Conservation (phyloP, 345 rosid species). For the Orychophragmus violaceus region DNA sequence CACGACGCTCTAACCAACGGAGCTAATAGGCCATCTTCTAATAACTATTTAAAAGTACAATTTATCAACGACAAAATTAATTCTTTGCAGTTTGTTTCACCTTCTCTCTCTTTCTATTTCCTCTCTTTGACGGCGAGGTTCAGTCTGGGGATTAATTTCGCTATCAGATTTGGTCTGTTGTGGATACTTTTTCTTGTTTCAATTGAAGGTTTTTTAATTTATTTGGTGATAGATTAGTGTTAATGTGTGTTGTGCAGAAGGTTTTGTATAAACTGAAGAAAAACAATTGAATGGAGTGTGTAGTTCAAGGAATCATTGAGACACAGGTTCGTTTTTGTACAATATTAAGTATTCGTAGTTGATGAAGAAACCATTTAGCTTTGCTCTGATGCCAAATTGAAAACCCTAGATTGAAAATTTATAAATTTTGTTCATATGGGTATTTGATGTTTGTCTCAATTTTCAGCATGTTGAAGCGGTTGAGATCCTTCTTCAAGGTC, state of each 20-base stretch:
- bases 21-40: slow-evolving; percentile 42
- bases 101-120: neutral
- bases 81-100: neutral
- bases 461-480: slow-evolving; percentile 95
- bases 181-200: neutral
- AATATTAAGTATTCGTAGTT: neutral
- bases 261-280: slow-evolving; percentile 8
- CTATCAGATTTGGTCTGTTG: neutral
- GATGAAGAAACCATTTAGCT: neutral
- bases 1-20: slow-evolving; percentile 95
- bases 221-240: neutral
- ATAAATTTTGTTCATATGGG: neutral
- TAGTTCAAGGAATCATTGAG: slow-evolving; percentile 72
- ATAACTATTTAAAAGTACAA: too few relatives aligned
- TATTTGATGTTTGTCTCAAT: neutral
- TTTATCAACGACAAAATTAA: neutral
- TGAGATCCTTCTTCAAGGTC: slow-evolving; percentile 95
- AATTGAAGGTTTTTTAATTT: neutral
- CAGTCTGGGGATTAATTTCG: neutral
- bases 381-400: neutral
- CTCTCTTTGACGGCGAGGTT: neutral
- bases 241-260: neutral
- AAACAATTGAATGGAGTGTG: slow-evolving; percentile 50
- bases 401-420: neutral
- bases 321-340: slow-evolving; percentile 41